These are phyloP conservation scores for Penicillium crystallinum DNA, from an alignment of 495 filamentous ascomycete genomes.

Conservation along the genomic window DNA sequence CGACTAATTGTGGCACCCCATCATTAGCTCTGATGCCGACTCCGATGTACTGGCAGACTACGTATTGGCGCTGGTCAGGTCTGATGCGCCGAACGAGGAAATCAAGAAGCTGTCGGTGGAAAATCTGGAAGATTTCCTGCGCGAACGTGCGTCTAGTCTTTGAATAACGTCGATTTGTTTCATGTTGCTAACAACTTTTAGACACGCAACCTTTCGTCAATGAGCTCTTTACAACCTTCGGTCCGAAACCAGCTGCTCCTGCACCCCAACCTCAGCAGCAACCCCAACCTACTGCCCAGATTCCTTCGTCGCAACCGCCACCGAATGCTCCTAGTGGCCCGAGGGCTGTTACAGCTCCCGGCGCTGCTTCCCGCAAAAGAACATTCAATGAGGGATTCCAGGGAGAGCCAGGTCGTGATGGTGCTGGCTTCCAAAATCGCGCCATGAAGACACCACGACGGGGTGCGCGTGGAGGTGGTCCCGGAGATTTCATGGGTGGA, in stretches of 20 bases:
- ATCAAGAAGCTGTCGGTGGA: conserved; percentile 69
- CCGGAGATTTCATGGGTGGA: conserved; percentile 44
- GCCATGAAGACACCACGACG: conserved; percentile 70
- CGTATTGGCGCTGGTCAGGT: conserved; percentile 80
- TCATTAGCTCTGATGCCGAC: conserved; percentile 86
- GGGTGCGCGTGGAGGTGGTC: conserved; percentile 51
- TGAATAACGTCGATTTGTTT: not conserved
- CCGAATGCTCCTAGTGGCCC: conserved; percentile 38
- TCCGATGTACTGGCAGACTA: conserved; percentile 94
- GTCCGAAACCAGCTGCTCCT: conserved; percentile 48
- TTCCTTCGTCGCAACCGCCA: conserved; percentile 20
- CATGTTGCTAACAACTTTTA: conserved; percentile 25
- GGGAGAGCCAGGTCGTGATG: conserved; percentile 42
- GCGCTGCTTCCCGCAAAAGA: conserved; percentile 46
- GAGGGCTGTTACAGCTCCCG: conserved; percentile 16
- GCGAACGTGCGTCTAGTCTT: conserved; percentile 57
- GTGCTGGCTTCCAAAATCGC: conserved; percentile 45
- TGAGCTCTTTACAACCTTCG: conserved; percentile 69
- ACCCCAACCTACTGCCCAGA: conserved; percentile 17
- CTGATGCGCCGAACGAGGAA: conserved; percentile 69
- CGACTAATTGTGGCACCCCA: conserved; percentile 6
- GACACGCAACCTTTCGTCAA: conserved; percentile 75
- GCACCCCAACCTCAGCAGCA: conserved; percentile 50
- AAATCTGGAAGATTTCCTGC: conserved; percentile 82
- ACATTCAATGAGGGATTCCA: conserved; percentile 54